phyloP scores from a whole-genome alignment of 2,329 filamentous ascomycete genomes.

The Zymoseptoria crescenta region DNA sequence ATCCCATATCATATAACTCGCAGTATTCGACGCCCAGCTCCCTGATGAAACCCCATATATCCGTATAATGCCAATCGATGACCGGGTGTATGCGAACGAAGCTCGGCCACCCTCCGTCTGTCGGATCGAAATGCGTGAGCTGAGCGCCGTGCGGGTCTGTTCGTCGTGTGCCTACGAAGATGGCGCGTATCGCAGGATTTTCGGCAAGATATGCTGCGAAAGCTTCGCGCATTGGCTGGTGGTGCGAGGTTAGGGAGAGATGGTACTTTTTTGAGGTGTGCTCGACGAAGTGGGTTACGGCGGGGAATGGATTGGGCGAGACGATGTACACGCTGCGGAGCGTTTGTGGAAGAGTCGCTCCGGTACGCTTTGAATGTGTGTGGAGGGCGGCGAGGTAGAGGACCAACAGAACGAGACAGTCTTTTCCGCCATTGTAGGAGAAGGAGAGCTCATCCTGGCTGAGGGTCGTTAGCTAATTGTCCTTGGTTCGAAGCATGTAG shows the following conservation, averaged over 20 bases:
- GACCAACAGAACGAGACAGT: conserved; percentile 86
- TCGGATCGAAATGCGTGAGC: conserved; percentile 75
- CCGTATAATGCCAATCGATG: conserved; percentile 93
- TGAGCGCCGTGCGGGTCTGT: conserved; percentile 84
- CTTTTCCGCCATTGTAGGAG: conserved; percentile 96
- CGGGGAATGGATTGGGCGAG: conserved; percentile 70
- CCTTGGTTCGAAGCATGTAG: background rate
- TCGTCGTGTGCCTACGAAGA: conserved; percentile 80
- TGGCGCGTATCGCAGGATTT: conserved; percentile 58
- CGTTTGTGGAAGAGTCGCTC: conserved; percentile 34
- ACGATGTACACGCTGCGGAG: conserved; percentile 87
- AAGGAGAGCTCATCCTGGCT: conserved; percentile 74
- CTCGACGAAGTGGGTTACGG: conserved; percentile 78
- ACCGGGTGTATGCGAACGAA: conserved; percentile 94
- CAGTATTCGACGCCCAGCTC: conserved; percentile 78
- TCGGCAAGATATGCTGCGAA: conserved; percentile 69
- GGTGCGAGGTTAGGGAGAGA: conserved; percentile 66
- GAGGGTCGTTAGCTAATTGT: conserved; percentile 3
- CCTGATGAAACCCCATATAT: conserved; percentile 86
- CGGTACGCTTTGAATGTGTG: conserved; percentile 23
- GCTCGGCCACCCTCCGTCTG: conserved; percentile 79
- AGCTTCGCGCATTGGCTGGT: conserved; percentile 70
- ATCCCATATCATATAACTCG: conserved; percentile 76
- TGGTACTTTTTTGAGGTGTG: conserved; percentile 60
- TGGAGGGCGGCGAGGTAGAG: conserved; percentile 66